Percentiles rank a stretch among this genome's conserved stretches.
Conservation (phyloP, 345 rosid genomes). For the Eucalyptus curtisii region DNA sequence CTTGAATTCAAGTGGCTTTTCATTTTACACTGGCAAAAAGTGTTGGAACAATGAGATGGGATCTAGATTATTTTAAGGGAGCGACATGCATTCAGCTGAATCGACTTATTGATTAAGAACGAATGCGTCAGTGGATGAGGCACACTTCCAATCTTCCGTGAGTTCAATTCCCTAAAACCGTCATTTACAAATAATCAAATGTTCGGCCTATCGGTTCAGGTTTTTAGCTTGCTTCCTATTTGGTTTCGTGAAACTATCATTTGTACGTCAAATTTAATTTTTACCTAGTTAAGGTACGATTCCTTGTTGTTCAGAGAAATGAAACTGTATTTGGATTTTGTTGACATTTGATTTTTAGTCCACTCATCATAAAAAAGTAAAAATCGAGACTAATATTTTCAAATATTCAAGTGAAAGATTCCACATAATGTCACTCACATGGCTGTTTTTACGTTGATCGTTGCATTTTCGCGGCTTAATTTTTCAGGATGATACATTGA, state of each 20-base stretch:
- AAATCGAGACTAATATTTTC: neutral
- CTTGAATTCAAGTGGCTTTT: neutral
- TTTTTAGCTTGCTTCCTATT: neutral
- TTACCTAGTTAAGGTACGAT: neutral
- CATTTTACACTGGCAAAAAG: neutral
- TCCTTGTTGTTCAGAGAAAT: neutral
- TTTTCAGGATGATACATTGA: constrained; percentile 45
- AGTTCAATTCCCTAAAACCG: neutral
- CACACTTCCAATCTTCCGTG: neutral
- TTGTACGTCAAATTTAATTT: neutral
- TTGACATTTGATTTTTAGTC: too few species aligned
- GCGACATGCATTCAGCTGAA: neutral
- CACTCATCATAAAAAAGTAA: too few species aligned
- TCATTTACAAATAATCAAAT: neutral
- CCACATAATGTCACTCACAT: neutral
- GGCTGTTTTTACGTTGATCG: neutral
- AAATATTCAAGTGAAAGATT: neutral
- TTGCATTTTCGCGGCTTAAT: neutral
- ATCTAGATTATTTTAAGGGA: neutral
- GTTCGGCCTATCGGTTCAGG: neutral
- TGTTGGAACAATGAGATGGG: neutral
- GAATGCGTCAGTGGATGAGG: neutral
- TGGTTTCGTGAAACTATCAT: neutral
- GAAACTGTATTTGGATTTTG: neutral
- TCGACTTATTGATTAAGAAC: neutral